A percentile compares a stretch with the other conserved stretches of the same genome.
These are phyloP conservation scores for Picea abies DNA, from an alignment of 83 land plant species.

Conservation along the genomic window DNA sequence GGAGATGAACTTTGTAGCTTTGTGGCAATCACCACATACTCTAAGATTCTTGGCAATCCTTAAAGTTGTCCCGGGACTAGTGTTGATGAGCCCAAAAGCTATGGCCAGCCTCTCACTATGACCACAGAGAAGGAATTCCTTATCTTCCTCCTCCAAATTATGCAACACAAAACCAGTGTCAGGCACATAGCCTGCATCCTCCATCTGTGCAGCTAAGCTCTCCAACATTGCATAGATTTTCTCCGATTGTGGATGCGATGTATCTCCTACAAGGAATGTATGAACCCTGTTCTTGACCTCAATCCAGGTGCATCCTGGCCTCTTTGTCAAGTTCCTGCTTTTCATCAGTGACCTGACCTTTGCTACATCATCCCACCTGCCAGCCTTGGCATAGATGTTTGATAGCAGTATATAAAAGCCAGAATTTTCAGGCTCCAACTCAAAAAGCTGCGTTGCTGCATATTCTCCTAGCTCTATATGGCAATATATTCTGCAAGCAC, in stretches of 20 bases:
- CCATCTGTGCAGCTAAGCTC: not conserved
- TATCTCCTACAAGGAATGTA: not conserved
- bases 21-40: constrained; percentile 10
- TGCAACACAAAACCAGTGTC: constrained; percentile 8
- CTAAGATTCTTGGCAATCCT: not conserved
- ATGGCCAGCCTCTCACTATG: constrained; percentile 10
- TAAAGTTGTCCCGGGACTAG: not conserved
- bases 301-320: constrained; percentile 9
- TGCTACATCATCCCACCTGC: constrained; percentile 15
- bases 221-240: not conserved
- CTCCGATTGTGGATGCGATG: not conserved
- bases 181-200: constrained; percentile 12
- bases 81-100: constrained; percentile 2
- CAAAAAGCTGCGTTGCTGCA: constrained; percentile 1
- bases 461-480: constrained; percentile 8
- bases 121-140: not conserved
- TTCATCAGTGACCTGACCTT: constrained; percentile 16
- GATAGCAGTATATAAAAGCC: constrained; percentile 8
- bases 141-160: constrained; percentile 9
- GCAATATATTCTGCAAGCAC: constrained; percentile 8
- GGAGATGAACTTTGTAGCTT: not conserved
- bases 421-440: constrained; percentile 12
- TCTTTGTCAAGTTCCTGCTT: not conserved
- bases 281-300: not conserved
- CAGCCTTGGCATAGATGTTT: constrained; percentile 14